Evolutionary conservation across 257 asterid species (phyloP).

Genomic region (Striga asiatica): DNA sequence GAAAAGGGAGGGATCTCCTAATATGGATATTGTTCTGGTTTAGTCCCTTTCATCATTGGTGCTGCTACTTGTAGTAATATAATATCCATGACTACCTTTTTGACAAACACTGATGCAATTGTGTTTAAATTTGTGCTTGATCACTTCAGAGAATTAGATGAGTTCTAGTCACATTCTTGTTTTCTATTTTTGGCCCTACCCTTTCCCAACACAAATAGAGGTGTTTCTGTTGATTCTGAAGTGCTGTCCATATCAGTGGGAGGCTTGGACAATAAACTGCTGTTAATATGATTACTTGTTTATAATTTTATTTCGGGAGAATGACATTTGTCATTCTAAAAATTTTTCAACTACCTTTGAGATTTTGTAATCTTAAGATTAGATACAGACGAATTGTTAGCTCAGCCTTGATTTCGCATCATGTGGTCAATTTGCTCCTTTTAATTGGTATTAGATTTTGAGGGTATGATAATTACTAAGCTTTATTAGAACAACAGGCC

Average conservation of each 20-base stretch:
- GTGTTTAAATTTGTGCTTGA: neutral
- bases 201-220: neutral
- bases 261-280: neutral
- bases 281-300: neutral
- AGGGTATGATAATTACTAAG: neutral
- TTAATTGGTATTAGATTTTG: neutral
- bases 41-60: neutral
- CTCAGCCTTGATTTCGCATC: conserved; percentile 4
- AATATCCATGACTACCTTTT: neutral
- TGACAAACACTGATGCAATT: neutral
- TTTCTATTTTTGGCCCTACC: neutral
- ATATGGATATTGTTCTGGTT: conserved; percentile 1
- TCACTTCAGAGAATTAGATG: neutral
- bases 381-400: neutral
- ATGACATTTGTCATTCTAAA: neutral
- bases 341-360: neutral
- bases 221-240: neutral
- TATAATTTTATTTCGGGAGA: neutral
- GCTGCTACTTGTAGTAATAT: neutral
- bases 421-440: conserved; percentile 2
- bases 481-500: conserved; percentile 7
- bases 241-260: neutral
- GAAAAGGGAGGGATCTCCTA: neutral
- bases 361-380: neutral
- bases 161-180: neutral